Evolutionary conservation across 257 asterid genomes (phyloP).

Genomic region (Pogostemon cablin): DNA sequence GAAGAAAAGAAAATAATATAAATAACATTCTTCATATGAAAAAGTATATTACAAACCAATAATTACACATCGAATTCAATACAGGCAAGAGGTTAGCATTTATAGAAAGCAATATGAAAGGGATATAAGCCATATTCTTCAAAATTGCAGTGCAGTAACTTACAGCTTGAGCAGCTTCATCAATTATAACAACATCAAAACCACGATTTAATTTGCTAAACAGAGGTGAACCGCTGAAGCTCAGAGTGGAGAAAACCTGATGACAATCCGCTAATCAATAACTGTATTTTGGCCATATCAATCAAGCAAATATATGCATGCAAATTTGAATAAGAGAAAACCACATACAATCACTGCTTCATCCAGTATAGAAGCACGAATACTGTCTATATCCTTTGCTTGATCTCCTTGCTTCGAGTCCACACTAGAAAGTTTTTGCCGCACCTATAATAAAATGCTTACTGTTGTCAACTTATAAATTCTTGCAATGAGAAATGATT

Average conservation of each 20-base stretch:
- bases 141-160: conserved; percentile 37
- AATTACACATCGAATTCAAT: background rate
- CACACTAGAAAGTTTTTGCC: conserved; percentile 77
- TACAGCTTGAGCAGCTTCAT: conserved; percentile 99
- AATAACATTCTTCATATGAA: background rate
- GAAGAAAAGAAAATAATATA: conserved; percentile 8
- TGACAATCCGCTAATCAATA: conserved; percentile 35
- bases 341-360: conserved; percentile 89
- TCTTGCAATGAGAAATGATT: background rate
- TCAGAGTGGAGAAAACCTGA: conserved; percentile 98
- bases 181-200: conserved; percentile 95
- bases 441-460: conserved; percentile 56
- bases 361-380: conserved; percentile 86
- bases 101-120: conserved; percentile 21
- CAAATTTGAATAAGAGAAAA: conserved; percentile 25
- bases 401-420: conserved; percentile 82
- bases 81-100: conserved; percentile 7
- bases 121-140: background rate
- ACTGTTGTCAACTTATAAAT: conserved; percentile 22
- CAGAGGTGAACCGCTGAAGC: conserved; percentile 86
- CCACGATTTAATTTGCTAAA: conserved; percentile 84
- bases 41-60: background rate
- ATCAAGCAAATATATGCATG: conserved; percentile 25
- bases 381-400: conserved; percentile 71
- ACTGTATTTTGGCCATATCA: conserved; percentile 29